Percentiles rank a stretch among this genome's conserved stretches.
phyloP scores from a whole-genome alignment of 2,329 filamentous ascomycete genomes.

The Fusarium decemcellulare region DNA sequence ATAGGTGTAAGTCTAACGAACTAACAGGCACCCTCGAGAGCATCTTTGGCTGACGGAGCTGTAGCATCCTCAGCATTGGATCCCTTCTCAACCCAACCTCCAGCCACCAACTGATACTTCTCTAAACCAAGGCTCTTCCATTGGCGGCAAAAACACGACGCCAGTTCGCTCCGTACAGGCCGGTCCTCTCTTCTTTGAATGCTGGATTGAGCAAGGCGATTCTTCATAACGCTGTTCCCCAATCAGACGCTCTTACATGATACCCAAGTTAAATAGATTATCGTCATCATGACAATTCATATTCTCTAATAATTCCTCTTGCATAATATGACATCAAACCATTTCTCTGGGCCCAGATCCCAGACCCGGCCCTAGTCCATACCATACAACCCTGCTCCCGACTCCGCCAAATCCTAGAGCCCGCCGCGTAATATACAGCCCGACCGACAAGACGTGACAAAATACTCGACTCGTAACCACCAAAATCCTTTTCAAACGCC shows the following conservation, averaged over 20 bases:
- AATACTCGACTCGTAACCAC: constrained; percentile 31
- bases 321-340: constrained; percentile 40
- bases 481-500: constrained; percentile 35
- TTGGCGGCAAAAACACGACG: constrained; percentile 59
- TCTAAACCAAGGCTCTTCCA: constrained; percentile 44
- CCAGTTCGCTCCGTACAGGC: constrained; percentile 69
- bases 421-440: constrained; percentile 41
- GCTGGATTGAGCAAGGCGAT: constrained; percentile 68
- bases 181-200: constrained; percentile 74
- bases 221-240: constrained; percentile 1
- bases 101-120: constrained; percentile 54
- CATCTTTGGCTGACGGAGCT: constrained; percentile 8
- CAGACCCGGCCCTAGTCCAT: constrained; percentile 38
- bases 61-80: constrained; percentile 73
- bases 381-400: constrained; percentile 39
- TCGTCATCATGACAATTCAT: constrained; percentile 44
- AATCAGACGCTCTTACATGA: constrained; percentile 11
- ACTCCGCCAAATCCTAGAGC: constrained; percentile 36
- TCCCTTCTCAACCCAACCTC: constrained; percentile 66
- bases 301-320: constrained; percentile 38
- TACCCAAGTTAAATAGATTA: constrained; percentile 34
- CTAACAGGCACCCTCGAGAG: constrained; percentile 21
- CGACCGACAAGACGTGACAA: constrained; percentile 33
- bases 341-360: constrained; percentile 32
- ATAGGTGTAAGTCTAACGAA: constrained; percentile 63